These are phyloP conservation scores for Lenzites betulinus DNA, from an alignment of 768 basidiomycete species.

Conservation along the genomic window DNA sequence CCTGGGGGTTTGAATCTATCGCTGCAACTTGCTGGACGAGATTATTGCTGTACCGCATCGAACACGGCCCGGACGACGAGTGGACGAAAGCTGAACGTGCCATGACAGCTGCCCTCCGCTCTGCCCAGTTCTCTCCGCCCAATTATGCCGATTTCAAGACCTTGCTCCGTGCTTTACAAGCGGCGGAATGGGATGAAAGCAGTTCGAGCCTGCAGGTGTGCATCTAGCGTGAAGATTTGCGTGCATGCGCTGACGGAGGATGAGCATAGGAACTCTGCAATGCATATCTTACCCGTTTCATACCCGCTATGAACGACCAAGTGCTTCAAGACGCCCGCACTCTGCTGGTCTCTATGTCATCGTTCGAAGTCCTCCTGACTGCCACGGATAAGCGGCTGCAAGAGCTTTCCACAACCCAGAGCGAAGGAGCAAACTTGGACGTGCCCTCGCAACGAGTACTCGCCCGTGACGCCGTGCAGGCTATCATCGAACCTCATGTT, in stretches of 20 bases:
- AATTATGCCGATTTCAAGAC: slow-evolving; percentile 11
- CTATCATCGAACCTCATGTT: slow-evolving; percentile 46
- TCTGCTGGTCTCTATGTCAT: neutral
- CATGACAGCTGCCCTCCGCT: slow-evolving; percentile 22
- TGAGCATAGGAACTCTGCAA: slow-evolving; percentile 25
- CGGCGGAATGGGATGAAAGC: slow-evolving; percentile 41
- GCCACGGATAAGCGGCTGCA: neutral
- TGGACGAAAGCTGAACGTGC: slow-evolving; percentile 36
- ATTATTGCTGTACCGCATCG: slow-evolving; percentile 42
- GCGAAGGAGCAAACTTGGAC: neutral
- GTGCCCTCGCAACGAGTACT: slow-evolving; percentile 15
- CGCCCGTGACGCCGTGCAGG: slow-evolving; percentile 27
- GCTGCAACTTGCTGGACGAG: slow-evolving; percentile 15
- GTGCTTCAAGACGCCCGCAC: slow-evolving; percentile 23
- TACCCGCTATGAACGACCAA: slow-evolving; percentile 33
- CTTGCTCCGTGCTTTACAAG: slow-evolving; percentile 42
- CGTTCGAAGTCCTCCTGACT: slow-evolving; percentile 5
- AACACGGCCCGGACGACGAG: slow-evolving; percentile 40
- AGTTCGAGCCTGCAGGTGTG: slow-evolving; percentile 19
- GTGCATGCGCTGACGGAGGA: neutral
- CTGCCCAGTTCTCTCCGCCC: neutral
- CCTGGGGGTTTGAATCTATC: neutral
- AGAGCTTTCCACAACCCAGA: neutral
- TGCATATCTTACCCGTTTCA: slow-evolving; percentile 35
- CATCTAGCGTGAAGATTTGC: neutral